These are phyloP conservation scores for Malus orientalis DNA, from an alignment of 306 rosid genomes.

Conservation along the genomic window DNA sequence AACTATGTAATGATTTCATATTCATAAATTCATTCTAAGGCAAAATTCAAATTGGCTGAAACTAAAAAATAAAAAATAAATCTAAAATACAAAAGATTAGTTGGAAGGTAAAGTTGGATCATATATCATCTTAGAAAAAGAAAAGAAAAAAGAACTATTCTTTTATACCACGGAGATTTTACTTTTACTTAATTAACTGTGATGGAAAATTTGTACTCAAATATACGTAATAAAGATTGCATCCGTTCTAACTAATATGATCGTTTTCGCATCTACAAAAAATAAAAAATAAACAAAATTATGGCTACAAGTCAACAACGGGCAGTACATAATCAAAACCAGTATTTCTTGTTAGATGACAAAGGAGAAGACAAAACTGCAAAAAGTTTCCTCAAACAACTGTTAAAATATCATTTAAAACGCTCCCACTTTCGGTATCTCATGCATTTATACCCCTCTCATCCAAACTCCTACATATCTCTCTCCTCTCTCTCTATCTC, in stretches of 20 bases:
- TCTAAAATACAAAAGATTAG: neutral
- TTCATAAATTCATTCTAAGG: neutral
- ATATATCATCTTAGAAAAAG: neutral
- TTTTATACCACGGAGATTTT: too few relatives aligned
- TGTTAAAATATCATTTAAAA: constrained; percentile 13
- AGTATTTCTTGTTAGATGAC: constrained; percentile 4
- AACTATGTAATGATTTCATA: neutral
- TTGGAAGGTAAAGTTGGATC: neutral
- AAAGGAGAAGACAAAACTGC: constrained; percentile 29
- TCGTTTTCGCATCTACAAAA: too few relatives aligned
- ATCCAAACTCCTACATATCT: neutral
- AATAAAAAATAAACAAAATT: too few relatives aligned
- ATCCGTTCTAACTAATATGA: too few relatives aligned
- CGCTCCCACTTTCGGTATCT: constrained; percentile 21
- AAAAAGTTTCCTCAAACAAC: constrained; percentile 20
- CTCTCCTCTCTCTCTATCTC: constrained; percentile 1
- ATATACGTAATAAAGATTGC: too few relatives aligned
- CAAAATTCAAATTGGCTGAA: neutral
- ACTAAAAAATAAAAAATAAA: neutral
- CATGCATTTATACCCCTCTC: constrained; percentile 38
- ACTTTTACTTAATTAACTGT: neutral
- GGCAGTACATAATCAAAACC: neutral
- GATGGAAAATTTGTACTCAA: too few relatives aligned
- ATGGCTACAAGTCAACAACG: neutral
- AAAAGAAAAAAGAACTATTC: neutral